Evolutionary conservation across 2,329 filamentous ascomycete species (phyloP).

Genomic region (Teratosphaeria zuluensis): DNA sequence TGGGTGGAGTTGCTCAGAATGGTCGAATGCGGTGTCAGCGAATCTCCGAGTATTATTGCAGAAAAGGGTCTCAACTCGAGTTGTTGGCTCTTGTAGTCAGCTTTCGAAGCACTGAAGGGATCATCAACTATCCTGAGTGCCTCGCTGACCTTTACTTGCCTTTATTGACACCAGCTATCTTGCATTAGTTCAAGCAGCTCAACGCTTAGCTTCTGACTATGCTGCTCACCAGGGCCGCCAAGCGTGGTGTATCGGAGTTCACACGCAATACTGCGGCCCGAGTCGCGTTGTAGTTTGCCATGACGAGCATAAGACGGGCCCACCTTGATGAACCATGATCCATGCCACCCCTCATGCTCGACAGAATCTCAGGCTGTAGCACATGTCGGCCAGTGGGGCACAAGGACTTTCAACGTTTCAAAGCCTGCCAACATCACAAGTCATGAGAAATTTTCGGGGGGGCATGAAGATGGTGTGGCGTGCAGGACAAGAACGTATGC

Average conservation of each 20-base stretch:
- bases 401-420: not conserved
- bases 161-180: not conserved
- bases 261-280: slow-evolving; percentile 8
- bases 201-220: not conserved
- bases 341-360: not conserved
- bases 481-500: not conserved
- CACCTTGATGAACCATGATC: slow-evolving; percentile 4
- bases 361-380: not conserved
- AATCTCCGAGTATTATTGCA: not conserved
- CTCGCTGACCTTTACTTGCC: not conserved
- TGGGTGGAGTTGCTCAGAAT: not conserved
- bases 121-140: not conserved
- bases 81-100: not conserved
- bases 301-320: slow-evolving; percentile 7
- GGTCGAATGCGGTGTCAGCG: not conserved
- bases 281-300: slow-evolving; percentile 3
- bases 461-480: not conserved
- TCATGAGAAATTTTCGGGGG: not conserved
- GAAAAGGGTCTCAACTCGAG: no score
- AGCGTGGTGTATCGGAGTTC: slow-evolving; percentile 1
- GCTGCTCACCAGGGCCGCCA: not conserved
- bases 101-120: not conserved
- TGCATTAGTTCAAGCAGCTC: not conserved
- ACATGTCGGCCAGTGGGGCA: not conserved
- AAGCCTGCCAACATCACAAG: not conserved